These are phyloP conservation scores for Lipomyces orientalis DNA, from an alignment of 805 yeast genomes.

Conservation along the genomic window DNA sequence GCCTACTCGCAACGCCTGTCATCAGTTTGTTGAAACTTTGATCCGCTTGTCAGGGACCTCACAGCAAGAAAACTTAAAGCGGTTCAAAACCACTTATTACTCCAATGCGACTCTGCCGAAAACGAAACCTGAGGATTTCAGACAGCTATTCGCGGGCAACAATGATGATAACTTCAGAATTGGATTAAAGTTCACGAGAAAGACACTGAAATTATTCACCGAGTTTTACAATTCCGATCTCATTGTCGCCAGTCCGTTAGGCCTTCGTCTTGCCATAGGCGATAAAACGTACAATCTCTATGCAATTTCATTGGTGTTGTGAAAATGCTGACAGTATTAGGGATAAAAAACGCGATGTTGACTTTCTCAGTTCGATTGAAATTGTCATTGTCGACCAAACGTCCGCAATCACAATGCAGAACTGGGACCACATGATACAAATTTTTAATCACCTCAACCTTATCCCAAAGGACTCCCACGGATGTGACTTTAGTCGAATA, in stretches of 20 bases:
- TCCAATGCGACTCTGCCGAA: conserved; percentile 56
- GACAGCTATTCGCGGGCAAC: conserved; percentile 80
- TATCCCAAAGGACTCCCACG: conserved; percentile 78
- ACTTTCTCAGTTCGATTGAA: conserved; percentile 89
- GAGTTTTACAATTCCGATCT: conserved; percentile 85
- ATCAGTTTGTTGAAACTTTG: conserved; percentile 66
- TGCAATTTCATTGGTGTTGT: conserved; percentile 19
- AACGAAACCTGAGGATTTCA: conserved; percentile 83
- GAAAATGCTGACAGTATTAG: conserved; percentile 18
- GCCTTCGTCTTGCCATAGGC: conserved; percentile 78
- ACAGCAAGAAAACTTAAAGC: conserved; percentile 79
- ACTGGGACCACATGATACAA: conserved; percentile 81
- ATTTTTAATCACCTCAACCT: conserved; percentile 71
- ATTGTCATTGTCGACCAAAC: conserved; percentile 79
- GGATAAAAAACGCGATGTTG: conserved; percentile 66
- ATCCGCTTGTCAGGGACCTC: conserved; percentile 67
- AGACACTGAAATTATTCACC: conserved; percentile 80
- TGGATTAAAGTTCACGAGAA: conserved; percentile 90
- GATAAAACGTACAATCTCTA: conserved; percentile 49
- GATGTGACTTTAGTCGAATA: conserved; percentile 88
- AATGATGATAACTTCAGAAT: conserved; percentile 88
- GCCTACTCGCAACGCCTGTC: conserved; percentile 84
- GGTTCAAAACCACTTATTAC: conserved; percentile 73
- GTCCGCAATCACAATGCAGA: conserved; percentile 87
- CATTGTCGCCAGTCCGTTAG: conserved; percentile 89